Percentiles rank a stretch among this genome's conserved stretches.
These are phyloP conservation scores for Boletus sp. DNA, from an alignment of 1,284 basidiomycete genomes.

Conservation along the genomic window DNA sequence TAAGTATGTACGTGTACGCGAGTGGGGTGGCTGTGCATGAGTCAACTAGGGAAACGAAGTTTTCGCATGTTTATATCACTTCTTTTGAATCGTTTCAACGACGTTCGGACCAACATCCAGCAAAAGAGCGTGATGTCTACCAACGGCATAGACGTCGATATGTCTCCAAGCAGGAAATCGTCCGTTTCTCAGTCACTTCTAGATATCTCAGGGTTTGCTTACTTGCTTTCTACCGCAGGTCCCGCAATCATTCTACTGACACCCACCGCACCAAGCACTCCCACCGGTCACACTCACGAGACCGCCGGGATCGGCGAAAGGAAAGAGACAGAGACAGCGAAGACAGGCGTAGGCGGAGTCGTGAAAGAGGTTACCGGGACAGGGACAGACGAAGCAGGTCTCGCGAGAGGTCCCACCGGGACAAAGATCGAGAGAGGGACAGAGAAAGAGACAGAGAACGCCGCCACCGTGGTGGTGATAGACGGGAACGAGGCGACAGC, in stretches of 20 bases:
- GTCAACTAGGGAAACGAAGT: conserved; percentile 28
- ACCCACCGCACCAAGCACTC: conserved; percentile 67
- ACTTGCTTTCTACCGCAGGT: conserved; percentile 36
- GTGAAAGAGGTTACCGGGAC: conserved; percentile 50
- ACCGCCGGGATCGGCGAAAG: conserved; percentile 48
- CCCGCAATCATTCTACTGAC: conserved; percentile 68
- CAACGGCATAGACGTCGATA: conserved; percentile 58
- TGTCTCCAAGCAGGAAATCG: conserved; percentile 63
- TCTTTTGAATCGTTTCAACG: conserved; percentile 10
- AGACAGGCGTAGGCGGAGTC: conserved; percentile 52
- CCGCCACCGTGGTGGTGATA: conserved; percentile 47
- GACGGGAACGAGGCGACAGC: conserved; percentile 42
- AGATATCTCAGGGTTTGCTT: conserved; percentile 9
- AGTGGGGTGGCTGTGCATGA: conserved; percentile 29
- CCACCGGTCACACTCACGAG: conserved; percentile 62
- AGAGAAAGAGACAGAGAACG: conserved; percentile 39
- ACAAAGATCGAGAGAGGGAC: conserved; percentile 46
- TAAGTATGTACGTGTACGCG: neutral
- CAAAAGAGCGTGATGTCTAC: conserved; percentile 34
- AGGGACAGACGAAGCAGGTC: conserved; percentile 40
- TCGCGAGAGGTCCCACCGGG: conserved; percentile 44
- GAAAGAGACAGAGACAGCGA: conserved; percentile 53
- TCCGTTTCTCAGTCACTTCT: conserved; percentile 35
- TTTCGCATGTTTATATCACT: conserved; percentile 31
- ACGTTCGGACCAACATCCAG: conserved; percentile 11